Evolutionary conservation across 2,329 filamentous ascomycete species (phyloP).

Genomic region (Periconia digitata): DNA sequence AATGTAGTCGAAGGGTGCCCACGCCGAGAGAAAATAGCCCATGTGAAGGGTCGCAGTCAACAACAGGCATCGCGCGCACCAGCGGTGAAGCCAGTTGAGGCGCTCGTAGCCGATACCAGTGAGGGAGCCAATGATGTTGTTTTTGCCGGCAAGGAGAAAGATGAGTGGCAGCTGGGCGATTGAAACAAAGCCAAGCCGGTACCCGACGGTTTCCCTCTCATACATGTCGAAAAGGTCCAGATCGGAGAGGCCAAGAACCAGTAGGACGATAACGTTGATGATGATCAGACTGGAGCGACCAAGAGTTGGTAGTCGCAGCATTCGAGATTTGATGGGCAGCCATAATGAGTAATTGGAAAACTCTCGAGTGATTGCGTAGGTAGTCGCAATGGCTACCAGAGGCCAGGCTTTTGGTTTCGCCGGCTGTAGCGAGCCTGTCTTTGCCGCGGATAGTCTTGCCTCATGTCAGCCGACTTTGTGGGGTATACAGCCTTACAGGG

Average conservation of each 20-base stretch:
- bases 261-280: slow-evolving; percentile 53
- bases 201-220: slow-evolving; percentile 59
- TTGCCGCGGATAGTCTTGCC: slow-evolving; percentile 49
- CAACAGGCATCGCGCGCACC: slow-evolving; percentile 70
- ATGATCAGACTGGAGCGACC: slow-evolving; percentile 44
- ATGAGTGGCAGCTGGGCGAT: slow-evolving; percentile 58
- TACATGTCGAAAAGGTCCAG: slow-evolving; percentile 53
- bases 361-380: slow-evolving; percentile 58
- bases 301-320: slow-evolving; percentile 44
- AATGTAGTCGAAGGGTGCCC: slow-evolving; percentile 62
- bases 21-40: slow-evolving; percentile 68
- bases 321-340: slow-evolving; percentile 36
- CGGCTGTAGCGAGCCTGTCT: slow-evolving; percentile 44
- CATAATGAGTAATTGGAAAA: slow-evolving; percentile 51
- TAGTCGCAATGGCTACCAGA: slow-evolving; percentile 52
- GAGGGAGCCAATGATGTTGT: slow-evolving; percentile 62
- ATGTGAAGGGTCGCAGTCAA: slow-evolving; percentile 70
- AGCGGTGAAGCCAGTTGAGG: slow-evolving; percentile 73
- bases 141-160: slow-evolving; percentile 58
- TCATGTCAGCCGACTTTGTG: slow-evolving; percentile 8
- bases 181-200: slow-evolving; percentile 57
- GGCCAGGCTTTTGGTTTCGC: slow-evolving; percentile 57
- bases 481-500: neutral
- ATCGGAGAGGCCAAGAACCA: slow-evolving; percentile 59
- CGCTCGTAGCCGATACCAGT: slow-evolving; percentile 68